Evolutionary conservation across 2,329 filamentous ascomycete species (phyloP).

Genomic region (Ciborinia camelliae): DNA sequence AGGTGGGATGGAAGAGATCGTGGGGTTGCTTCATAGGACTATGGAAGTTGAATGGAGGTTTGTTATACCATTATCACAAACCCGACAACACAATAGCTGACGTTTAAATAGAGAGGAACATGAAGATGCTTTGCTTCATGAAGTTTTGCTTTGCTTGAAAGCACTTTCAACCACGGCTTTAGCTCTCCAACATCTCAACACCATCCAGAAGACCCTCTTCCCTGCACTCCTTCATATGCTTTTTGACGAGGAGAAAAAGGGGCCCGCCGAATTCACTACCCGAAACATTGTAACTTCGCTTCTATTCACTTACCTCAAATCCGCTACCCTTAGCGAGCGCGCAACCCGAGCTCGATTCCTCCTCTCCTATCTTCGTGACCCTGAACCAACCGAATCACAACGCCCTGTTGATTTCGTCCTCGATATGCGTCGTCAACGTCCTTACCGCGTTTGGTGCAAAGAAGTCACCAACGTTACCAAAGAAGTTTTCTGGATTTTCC

Average conservation of each 20-base stretch:
- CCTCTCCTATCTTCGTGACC: slow-evolving; percentile 75
- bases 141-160: slow-evolving; percentile 89
- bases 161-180: slow-evolving; percentile 88
- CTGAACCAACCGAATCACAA: slow-evolving; percentile 69
- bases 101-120: slow-evolving; percentile 72
- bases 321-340: slow-evolving; percentile 59
- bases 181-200: slow-evolving; percentile 76
- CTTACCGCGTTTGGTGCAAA: slow-evolving; percentile 91
- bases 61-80: slow-evolving; percentile 36
- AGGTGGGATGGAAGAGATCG: slow-evolving; percentile 89
- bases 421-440: slow-evolving; percentile 81
- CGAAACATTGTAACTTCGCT: slow-evolving; percentile 86
- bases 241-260: slow-evolving; percentile 97
- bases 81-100: slow-evolving; percentile 41
- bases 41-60: slow-evolving; percentile 96
- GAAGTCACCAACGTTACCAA: slow-evolving; percentile 91
- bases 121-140: slow-evolving; percentile 88
- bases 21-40: slow-evolving; percentile 81
- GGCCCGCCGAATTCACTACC: slow-evolving; percentile 93
- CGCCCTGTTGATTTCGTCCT: slow-evolving; percentile 81
- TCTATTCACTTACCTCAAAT: slow-evolving; percentile 82
- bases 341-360: slow-evolving; percentile 68
- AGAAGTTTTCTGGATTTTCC: slow-evolving; percentile 98
- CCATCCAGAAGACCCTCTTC: slow-evolving; percentile 77
- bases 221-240: slow-evolving; percentile 83